Conservation (phyloP, 1,284 basidiomycete genomes). For the Melampsora americana region DNA sequence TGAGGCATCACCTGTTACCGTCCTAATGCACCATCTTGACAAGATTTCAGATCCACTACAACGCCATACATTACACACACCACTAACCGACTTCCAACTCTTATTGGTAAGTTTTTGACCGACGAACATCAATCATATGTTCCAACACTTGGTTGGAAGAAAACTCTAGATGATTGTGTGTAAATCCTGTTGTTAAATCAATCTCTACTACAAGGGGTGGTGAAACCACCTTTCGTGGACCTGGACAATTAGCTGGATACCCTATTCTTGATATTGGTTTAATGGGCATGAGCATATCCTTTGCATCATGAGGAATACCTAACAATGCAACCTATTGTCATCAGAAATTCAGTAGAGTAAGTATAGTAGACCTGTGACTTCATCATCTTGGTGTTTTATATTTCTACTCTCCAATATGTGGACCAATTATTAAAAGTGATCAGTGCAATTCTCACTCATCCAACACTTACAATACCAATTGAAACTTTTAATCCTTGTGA, state of each 20-base stretch:
- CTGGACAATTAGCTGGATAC: constrained; percentile 94
- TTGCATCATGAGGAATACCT: not conserved
- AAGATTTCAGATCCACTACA: too few species aligned
- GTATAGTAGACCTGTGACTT: too few species aligned
- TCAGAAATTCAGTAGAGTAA: too few species aligned
- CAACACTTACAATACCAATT: constrained; percentile 34
- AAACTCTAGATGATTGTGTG: not conserved
- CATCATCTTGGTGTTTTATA: not conserved
- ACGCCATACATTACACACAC: too few species aligned
- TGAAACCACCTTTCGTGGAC: constrained; percentile 93
- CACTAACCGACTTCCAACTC: too few species aligned
- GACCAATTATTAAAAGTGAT: constrained; percentile 56
- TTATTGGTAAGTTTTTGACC: too few species aligned
- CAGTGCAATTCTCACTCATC: constrained; percentile 51
- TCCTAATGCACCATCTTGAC: too few species aligned
- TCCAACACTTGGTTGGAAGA: constrained; percentile 5
- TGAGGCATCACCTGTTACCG: too few species aligned
- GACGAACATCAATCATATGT: too few species aligned
- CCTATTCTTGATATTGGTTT: constrained; percentile 77
- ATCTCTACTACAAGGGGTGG: constrained; percentile 64
- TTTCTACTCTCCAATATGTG: constrained; percentile 58
- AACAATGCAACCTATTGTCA: not conserved
- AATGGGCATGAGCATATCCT: constrained; percentile 58
- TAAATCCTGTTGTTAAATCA: constrained; percentile 1
- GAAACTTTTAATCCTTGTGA: constrained; percentile 36